These are phyloP conservation scores for Fomitiporia mediterranea DNA, from an alignment of 1,284 basidiomycete species.

Conservation along the genomic window DNA sequence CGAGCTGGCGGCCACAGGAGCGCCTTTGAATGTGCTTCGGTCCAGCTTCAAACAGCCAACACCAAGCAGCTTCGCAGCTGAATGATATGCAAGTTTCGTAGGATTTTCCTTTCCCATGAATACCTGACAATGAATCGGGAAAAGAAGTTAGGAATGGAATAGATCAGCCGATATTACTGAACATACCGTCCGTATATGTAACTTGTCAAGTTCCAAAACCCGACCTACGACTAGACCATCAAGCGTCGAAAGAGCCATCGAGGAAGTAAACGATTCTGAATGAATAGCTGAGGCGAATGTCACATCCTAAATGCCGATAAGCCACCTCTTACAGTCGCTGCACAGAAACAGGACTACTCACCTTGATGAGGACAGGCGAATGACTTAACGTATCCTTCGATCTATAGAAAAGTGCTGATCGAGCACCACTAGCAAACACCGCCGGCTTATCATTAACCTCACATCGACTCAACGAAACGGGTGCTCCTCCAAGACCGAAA, in stretches of 20 bases:
- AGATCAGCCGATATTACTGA: constrained; percentile 1
- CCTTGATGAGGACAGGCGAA: constrained; percentile 75
- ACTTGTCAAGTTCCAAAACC: constrained; percentile 69
- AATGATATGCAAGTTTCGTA: constrained; percentile 55
- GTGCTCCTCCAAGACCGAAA: constrained; percentile 63
- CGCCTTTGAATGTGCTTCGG: constrained; percentile 52
- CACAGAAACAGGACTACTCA: constrained; percentile 29
- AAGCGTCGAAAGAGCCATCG: constrained; percentile 54
- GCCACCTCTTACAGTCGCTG: background rate
- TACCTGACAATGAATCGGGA: constrained; percentile 40
- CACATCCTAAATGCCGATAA: constrained; percentile 46
- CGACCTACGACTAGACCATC: constrained; percentile 59
- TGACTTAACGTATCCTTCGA: constrained; percentile 60
- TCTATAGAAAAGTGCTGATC: constrained; percentile 62
- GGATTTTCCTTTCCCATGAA: constrained; percentile 67
- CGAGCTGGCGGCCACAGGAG: constrained; percentile 45
- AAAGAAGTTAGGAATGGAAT: background rate
- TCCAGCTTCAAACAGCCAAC: constrained; percentile 52
- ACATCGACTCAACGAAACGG: constrained; percentile 56
- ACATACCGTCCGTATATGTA: constrained; percentile 75
- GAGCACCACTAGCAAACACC: constrained; percentile 62
- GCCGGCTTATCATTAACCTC: constrained; percentile 44
- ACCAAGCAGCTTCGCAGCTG: constrained; percentile 52
- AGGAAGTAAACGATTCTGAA: constrained; percentile 42
- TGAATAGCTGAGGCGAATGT: constrained; percentile 50